These are phyloP conservation scores for Trematosphaeria pertusa DNA, from an alignment of 2,329 filamentous ascomycete genomes.

Conservation along the genomic window DNA sequence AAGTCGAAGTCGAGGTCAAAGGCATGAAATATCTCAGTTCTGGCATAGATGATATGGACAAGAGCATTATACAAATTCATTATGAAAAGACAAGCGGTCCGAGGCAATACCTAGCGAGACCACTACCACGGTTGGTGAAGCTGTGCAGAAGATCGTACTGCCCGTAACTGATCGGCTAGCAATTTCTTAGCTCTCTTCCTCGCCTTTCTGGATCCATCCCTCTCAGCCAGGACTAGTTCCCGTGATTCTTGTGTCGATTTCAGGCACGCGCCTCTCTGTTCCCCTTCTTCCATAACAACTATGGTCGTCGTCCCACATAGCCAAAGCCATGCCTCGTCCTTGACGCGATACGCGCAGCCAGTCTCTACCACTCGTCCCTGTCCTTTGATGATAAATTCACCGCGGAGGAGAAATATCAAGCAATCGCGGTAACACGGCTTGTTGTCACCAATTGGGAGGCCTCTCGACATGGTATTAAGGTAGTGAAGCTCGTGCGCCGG, in stretches of 20 bases:
- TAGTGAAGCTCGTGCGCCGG: constrained; percentile 1
- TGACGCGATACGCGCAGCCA: constrained; percentile 1
- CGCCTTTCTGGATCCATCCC: constrained; percentile 1
- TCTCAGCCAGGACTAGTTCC: constrained; percentile 1
- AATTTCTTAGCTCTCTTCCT: constrained; percentile 1
- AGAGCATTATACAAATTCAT: background rate
- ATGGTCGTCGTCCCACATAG: constrained; percentile 2
- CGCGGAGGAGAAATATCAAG: constrained; percentile 1
- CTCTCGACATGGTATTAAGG: constrained; percentile 1
- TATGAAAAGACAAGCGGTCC: background rate
- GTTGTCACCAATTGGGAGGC: constrained; percentile 1
- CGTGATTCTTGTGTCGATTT: background rate
- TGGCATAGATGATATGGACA: no score
- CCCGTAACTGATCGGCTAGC: background rate
- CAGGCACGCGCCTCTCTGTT: constrained; percentile 1
- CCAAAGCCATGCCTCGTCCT: constrained; percentile 1
- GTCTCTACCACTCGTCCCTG: constrained; percentile 1
- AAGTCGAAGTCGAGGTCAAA: constrained; percentile 1
- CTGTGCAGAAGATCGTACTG: background rate
- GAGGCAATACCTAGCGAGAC: background rate
- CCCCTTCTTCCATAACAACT: constrained; percentile 2
- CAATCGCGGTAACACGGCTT: constrained; percentile 2
- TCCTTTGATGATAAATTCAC: constrained; percentile 1
- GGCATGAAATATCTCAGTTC: no score
- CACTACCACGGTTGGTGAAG: background rate